These are phyloP conservation scores for Metschnikowia bowlesiae DNA, from an alignment of 805 yeast species.

Conservation along the genomic window DNA sequence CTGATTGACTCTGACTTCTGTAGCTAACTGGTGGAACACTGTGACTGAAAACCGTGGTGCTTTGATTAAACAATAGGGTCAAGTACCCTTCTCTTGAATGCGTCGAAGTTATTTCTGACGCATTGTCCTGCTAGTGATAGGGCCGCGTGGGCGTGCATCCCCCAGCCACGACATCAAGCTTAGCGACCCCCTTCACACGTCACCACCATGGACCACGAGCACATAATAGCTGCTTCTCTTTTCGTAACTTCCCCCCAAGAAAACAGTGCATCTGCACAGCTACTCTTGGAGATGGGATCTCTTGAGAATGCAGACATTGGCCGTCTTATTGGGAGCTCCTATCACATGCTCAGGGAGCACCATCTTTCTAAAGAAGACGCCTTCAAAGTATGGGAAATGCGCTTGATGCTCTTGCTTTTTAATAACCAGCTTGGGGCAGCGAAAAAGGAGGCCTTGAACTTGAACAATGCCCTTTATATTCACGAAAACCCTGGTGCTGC, in stretches of 20 bases:
- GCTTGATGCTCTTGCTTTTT: conserved; percentile 30
- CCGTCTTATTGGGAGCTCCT: conserved; percentile 11
- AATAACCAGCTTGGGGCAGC: conserved; percentile 28
- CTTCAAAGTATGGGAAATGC: conserved; percentile 31
- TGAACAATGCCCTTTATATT: conserved; percentile 33
- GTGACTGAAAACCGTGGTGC: background rate
- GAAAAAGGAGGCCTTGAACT: conserved; percentile 32
- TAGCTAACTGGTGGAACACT: background rate
- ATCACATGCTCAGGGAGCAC: conserved; percentile 6
- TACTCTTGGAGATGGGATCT: conserved; percentile 4
- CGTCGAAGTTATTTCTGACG: background rate
- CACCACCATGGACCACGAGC: background rate
- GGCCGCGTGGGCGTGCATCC: conserved; percentile 2
- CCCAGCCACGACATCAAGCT: background rate
- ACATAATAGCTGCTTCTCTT: background rate
- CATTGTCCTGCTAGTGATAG: background rate
- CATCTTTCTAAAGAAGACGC: conserved; percentile 12
- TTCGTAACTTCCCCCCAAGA: conserved; percentile 2
- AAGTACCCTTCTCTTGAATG: background rate
- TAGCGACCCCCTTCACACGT: background rate
- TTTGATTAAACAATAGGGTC: background rate
- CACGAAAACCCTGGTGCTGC: conserved; percentile 22
- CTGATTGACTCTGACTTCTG: too few relatives aligned
- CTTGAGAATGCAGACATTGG: conserved; percentile 6
- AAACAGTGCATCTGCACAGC: background rate